Conservation (phyloP, 495 filamentous ascomycete genomes). For the Penicillium arizonense region DNA sequence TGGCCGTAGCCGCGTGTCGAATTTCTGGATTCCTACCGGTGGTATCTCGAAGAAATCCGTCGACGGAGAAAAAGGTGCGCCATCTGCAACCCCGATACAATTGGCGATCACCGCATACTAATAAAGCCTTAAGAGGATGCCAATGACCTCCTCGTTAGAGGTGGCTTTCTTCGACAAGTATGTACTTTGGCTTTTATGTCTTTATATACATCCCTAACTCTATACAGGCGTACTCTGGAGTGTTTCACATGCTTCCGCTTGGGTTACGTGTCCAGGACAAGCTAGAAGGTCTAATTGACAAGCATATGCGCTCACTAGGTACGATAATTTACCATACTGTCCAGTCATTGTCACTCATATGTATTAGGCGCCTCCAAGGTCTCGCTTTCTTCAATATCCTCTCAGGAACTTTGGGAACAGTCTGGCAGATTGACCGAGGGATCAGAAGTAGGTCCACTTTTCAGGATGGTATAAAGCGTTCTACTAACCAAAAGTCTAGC, state of each 20-base stretch:
- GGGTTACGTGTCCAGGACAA: conserved; percentile 88
- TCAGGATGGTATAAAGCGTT: background rate
- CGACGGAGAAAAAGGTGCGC: conserved; percentile 43
- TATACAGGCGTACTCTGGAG: conserved; percentile 71
- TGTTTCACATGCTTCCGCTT: conserved; percentile 93
- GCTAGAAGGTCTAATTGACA: conserved; percentile 79
- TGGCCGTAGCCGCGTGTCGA: conserved; percentile 62
- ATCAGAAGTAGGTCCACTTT: conserved; percentile 54
- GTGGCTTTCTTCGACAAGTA: conserved; percentile 79
- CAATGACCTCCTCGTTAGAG: conserved; percentile 71
- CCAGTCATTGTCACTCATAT: conserved; percentile 17
- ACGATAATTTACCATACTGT: conserved; percentile 6
- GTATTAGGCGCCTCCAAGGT: conserved; percentile 77
- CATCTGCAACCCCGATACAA: background rate
- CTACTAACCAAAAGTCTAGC: conserved; percentile 37
- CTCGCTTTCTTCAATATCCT: conserved; percentile 82
- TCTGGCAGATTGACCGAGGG: conserved; percentile 58
- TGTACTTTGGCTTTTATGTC: background rate
- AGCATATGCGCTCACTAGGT: conserved; percentile 81
- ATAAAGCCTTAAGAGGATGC: conserved; percentile 52
- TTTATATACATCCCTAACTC: no score
- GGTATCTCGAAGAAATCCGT: conserved; percentile 60
- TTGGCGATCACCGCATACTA: conserved; percentile 7
- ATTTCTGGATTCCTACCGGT: conserved; percentile 74
- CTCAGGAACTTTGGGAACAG: conserved; percentile 78